Evolutionary conservation across 768 basidiomycete species (phyloP).

Genomic region (Chiua virens): DNA sequence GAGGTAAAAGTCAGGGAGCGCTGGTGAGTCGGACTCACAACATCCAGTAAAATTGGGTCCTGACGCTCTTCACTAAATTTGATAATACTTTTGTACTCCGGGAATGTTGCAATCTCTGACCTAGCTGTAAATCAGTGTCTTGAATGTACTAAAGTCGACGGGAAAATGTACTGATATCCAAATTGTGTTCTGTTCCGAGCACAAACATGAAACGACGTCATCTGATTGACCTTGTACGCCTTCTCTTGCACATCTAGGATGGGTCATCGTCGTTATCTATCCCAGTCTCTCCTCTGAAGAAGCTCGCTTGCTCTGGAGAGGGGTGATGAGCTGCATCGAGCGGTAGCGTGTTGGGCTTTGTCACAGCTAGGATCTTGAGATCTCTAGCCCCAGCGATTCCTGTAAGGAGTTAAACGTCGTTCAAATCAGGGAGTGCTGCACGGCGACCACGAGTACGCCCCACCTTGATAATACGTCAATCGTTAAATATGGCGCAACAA

Average conservation of each 20-base stretch:
- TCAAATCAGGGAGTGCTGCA: slow-evolving; percentile 1
- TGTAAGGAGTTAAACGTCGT: neutral
- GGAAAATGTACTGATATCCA: slow-evolving; percentile 4
- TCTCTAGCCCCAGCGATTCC: slow-evolving; percentile 8
- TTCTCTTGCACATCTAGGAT: slow-evolving; percentile 30
- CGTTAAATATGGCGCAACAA: too few relatives aligned
- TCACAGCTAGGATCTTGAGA: neutral
- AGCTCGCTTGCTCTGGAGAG: slow-evolving; percentile 18
- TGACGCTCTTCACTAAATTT: slow-evolving; percentile 36
- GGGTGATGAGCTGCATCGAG: neutral
- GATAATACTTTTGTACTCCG: slow-evolving; percentile 28
- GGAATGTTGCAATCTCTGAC: slow-evolving; percentile 8
- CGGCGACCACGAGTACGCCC: too few relatives aligned
- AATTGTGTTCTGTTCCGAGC: neutral
- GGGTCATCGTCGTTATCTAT: slow-evolving; percentile 27
- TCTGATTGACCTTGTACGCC: slow-evolving; percentile 28
- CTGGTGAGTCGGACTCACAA: slow-evolving; percentile 38
- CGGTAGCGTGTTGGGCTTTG: neutral
- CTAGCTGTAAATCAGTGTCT: slow-evolving; percentile 1
- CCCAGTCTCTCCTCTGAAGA: slow-evolving; percentile 30
- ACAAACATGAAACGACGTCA: too few relatives aligned
- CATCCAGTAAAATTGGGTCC: slow-evolving; percentile 43
- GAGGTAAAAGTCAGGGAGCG: neutral
- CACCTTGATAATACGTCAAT: too few relatives aligned
- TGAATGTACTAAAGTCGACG: neutral